Percentiles rank a stretch among this genome's conserved stretches.
Evolutionary conservation across 257 asterid species (phyloP).

Genomic region (Vinca minor): DNA sequence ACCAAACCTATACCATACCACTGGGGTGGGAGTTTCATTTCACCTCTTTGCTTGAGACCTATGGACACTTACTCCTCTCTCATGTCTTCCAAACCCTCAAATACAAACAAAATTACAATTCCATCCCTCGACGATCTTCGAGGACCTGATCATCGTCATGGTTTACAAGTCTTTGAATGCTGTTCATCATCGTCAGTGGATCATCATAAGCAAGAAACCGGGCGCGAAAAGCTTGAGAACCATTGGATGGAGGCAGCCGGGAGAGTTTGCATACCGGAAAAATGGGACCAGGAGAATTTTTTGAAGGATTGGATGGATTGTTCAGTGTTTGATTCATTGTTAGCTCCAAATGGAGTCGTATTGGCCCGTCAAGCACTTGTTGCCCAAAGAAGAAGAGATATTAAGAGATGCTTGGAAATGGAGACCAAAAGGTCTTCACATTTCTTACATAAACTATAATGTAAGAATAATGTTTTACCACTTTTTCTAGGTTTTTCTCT

Average conservation of each 20-base stretch:
- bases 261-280: conserved; percentile 23
- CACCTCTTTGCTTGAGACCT: not conserved
- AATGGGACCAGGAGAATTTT: conserved; percentile 33
- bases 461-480: too few relatives aligned
- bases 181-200: not conserved
- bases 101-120: not conserved
- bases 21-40: too few relatives aligned
- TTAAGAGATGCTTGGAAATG: not conserved
- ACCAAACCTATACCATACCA: not conserved
- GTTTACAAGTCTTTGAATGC: not conserved
- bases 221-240: conserved; percentile 11
- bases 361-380: conserved; percentile 35
- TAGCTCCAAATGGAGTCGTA: conserved; percentile 28
- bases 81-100: not conserved
- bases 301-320: conserved; percentile 37
- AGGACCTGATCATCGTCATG: not conserved
- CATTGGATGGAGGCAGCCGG: conserved; percentile 22
- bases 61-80: not conserved
- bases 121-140: not conserved
- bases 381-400: conserved; percentile 13
- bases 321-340: conserved; percentile 28
- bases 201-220: not conserved
- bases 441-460: too few relatives aligned
- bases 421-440: too few relatives aligned
- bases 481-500: too few relatives aligned